phyloP scores from a whole-genome alignment of 768 basidiomycete species.

The Boletus tomentosulus region DNA sequence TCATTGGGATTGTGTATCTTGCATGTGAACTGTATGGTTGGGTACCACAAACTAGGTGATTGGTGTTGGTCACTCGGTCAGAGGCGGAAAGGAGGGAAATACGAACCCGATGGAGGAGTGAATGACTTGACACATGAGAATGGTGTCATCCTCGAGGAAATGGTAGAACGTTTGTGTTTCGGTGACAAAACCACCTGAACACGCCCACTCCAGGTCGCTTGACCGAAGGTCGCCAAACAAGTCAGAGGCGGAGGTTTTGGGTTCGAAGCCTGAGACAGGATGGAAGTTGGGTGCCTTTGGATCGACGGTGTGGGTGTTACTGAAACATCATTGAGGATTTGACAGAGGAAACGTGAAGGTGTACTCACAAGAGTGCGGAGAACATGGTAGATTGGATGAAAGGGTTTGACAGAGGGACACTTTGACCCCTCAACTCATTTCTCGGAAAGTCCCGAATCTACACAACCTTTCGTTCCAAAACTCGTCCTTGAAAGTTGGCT shows the following conservation, averaged over 20 bases:
- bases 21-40: constrained; percentile 91
- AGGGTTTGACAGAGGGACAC: background rate
- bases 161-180: constrained; percentile 92
- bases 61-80: constrained; percentile 9
- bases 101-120: constrained; percentile 86
- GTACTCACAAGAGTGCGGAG: constrained; percentile 74
- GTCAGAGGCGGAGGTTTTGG: constrained; percentile 49
- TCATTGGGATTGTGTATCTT: constrained; percentile 80
- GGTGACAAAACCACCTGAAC: constrained; percentile 77
- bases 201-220: constrained; percentile 79
- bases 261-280: constrained; percentile 57
- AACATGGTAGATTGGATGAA: constrained; percentile 54
- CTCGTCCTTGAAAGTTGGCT: too few relatives aligned
- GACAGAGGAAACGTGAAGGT: background rate
- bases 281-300: constrained; percentile 76
- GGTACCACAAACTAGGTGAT: constrained; percentile 75
- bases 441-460: background rate
- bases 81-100: constrained; percentile 4
- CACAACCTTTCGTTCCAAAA: too few relatives aligned
- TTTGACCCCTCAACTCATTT: constrained; percentile 4
- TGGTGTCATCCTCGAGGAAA: constrained; percentile 72
- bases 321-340: constrained; percentile 23
- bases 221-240: constrained; percentile 72
- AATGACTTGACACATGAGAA: constrained; percentile 80
- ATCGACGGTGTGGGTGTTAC: constrained; percentile 55